Percentiles rank a stretch among this genome's conserved stretches.
Conservation (phyloP, 306 rosid species). For the Albizia julibrissin region DNA sequence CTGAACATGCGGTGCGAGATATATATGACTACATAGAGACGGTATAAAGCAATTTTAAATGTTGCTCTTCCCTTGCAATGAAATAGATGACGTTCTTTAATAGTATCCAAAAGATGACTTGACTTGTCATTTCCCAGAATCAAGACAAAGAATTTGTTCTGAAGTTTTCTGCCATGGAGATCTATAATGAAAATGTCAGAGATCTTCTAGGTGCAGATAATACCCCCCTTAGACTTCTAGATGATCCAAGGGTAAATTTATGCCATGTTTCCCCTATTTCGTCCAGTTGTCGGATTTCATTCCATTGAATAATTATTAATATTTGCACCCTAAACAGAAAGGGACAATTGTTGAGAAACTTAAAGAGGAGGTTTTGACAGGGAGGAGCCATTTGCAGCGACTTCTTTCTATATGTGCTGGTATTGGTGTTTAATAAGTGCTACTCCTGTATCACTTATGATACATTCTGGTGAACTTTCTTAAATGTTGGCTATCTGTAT, state of each 20-base stretch:
- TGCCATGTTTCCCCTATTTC: background rate
- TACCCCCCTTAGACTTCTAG: conserved; percentile 49
- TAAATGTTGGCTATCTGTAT: background rate
- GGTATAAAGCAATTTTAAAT: conserved; percentile 3
- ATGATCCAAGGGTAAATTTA: conserved; percentile 50
- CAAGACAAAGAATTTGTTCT: conserved; percentile 41
- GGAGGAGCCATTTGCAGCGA: conserved; percentile 58
- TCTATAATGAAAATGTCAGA: conserved; percentile 52
- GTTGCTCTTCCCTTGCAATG: background rate
- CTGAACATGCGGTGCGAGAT: conserved; percentile 49
- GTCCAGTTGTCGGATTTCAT: background rate
- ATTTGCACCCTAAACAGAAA: conserved; percentile 40
- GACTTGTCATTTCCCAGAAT: conserved; percentile 13
- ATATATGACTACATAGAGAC: conserved; percentile 39
- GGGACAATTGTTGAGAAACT: conserved; percentile 50
- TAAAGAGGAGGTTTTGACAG: conserved; percentile 67
- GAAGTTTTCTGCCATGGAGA: conserved; percentile 50
- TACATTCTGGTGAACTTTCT: conserved; percentile 19
- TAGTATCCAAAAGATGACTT: background rate
- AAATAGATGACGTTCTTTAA: background rate
- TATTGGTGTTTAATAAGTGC: conserved; percentile 31
- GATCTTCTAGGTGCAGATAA: conserved; percentile 47
- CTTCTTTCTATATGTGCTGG: conserved; percentile 80
- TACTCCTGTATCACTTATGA: conserved; percentile 19
- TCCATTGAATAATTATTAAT: conserved; percentile 28